Base-by-base conservation (phyloP, 73 alveolate genomes). In the Halteria grandinella region DNA sequence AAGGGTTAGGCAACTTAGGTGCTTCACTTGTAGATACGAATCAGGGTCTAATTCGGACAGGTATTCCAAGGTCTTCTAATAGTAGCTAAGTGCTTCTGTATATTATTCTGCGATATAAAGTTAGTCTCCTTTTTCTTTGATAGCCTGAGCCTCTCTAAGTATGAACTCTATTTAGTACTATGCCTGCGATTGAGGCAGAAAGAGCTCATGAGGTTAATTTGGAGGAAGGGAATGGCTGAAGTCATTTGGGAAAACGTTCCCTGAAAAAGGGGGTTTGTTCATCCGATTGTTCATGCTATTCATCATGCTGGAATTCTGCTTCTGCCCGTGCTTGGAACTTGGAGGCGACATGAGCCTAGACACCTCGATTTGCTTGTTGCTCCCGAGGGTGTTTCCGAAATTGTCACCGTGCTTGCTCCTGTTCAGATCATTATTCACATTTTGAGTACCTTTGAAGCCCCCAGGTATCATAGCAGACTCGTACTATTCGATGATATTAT, bases 121-220 rank as follows among this genome's bases (percentile, higher is more conserved):
- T 14, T 81, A 47, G 17, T 72, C 84, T 37, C 77, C 77, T 28
- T 32, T 59, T 25, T 83, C 87, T 24, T 23, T 51, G 6, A 44
- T 31, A 1, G 85, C 85, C 17, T 15, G 8, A 6, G 20, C 41
- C 29, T 20, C 21, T 3, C 32, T 31, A 14, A 27, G 20, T 36
- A 15, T 43, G 20, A 37, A n/a, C 51, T 24, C 24, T 40, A 36
- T 43, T 44, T 29, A 1, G 44, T 45, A 8, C 5, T 52, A 20
- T 18, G 69, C 31, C 15, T 24, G 43, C 34, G 20, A 52, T 18
- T n/a, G 44, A 18, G 5, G 44, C 2, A 5, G 44, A 17, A 7
- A 6, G 27, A 6, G 27, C 7, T 40, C n/a, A 1, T 18, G 39
- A 18, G 3, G 41, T 14, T 23, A 5, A 17, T 21, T 51, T 51